Conservation (phyloP, 2,329 filamentous ascomycete species). For the Myriosclerotinia duriaeana region DNA sequence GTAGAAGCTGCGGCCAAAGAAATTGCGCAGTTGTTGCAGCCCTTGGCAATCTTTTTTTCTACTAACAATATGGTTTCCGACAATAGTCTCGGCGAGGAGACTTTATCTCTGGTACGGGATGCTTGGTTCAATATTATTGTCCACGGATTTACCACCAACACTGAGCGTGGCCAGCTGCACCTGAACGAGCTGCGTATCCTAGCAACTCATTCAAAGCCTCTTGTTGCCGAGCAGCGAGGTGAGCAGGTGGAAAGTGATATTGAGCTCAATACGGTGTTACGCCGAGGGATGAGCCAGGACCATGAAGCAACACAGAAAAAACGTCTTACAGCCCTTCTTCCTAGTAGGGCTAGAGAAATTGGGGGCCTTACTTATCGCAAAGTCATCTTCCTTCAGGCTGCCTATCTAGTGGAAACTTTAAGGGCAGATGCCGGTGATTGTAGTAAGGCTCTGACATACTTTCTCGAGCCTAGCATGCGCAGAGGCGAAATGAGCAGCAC, state of each 20-base stretch:
- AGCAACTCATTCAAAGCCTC: slow-evolving; percentile 80
- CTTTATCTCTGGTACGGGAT: slow-evolving; percentile 74
- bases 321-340: slow-evolving; percentile 69
- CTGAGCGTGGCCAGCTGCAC: slow-evolving; percentile 70
- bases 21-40: slow-evolving; percentile 82
- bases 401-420: slow-evolving; percentile 84
- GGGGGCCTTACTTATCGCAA: slow-evolving; percentile 83
- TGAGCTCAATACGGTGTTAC: slow-evolving; percentile 89
- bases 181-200: slow-evolving; percentile 77
- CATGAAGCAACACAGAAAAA: slow-evolving; percentile 80
- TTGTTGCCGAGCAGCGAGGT: slow-evolving; percentile 84
- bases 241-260: slow-evolving; percentile 95
- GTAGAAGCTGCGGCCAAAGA: slow-evolving; percentile 80
- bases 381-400: slow-evolving; percentile 86
- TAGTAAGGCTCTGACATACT: slow-evolving; percentile 86
- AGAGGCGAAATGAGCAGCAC: slow-evolving; percentile 61
- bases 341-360: slow-evolving; percentile 75
- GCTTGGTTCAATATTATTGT: slow-evolving; percentile 98
- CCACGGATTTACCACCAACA: slow-evolving; percentile 80
- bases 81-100: slow-evolving; percentile 60
- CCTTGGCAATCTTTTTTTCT: slow-evolving; percentile 82
- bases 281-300: slow-evolving; percentile 78
- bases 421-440: slow-evolving; percentile 86
- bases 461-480: slow-evolving; percentile 84
- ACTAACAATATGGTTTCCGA: slow-evolving; percentile 55